Evolutionary conservation across 148 eudicot species (phyloP), one percentile per base, ranked within the genome.

Genomic region (Rhododendron williamsianum): DNA sequence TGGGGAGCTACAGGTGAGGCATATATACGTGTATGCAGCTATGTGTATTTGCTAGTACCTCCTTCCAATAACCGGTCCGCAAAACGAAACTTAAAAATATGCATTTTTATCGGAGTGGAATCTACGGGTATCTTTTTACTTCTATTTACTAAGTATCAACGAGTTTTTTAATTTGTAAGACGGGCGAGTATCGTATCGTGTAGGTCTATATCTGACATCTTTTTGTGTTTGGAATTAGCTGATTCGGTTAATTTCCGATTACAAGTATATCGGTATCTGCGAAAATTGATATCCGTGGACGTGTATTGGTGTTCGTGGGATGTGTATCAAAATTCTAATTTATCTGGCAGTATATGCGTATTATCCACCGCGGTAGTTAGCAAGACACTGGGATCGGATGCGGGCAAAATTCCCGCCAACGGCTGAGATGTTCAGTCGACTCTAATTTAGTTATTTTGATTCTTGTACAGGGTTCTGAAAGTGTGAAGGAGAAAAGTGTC

Each of bases 401-500:
- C 45, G 45, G 45, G 45, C 1, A 6, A 41, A 41, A 41, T 41
- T 41, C 45, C 45, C 45, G 45, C 45, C 45, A 41, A 41, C 6
- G 7, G 45, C 45, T 41, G 45, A 41, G 45, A 41, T 41, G 45
- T 41, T 41, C 45, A 41, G 45, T 41, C 45, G 45, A 41, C 45
- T 41, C 60, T 54, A 7, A 1, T 7, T 54, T 15, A 54, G 60
- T 18, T 16, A 38, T 76, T 72, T 19, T 54, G 9, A 49, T 52
- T 41, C 51, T 81, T 85, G 30, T 63, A 76, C 91, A 94, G 99
- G 88, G 82, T 72, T 77, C 89, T 89, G 91, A 82, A 16, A 76
- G 51, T 86, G 95, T 95, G 85, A 91, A 92, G 90, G 95, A 92
- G 90, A 95, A 86, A 83, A 93, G 98, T 83, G 98, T 95, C 9